Percentiles rank a stretch among this genome's conserved stretches.
Evolutionary conservation across 2,329 filamentous ascomycete genomes (phyloP).

Genomic region (Coniella lustricola): DNA sequence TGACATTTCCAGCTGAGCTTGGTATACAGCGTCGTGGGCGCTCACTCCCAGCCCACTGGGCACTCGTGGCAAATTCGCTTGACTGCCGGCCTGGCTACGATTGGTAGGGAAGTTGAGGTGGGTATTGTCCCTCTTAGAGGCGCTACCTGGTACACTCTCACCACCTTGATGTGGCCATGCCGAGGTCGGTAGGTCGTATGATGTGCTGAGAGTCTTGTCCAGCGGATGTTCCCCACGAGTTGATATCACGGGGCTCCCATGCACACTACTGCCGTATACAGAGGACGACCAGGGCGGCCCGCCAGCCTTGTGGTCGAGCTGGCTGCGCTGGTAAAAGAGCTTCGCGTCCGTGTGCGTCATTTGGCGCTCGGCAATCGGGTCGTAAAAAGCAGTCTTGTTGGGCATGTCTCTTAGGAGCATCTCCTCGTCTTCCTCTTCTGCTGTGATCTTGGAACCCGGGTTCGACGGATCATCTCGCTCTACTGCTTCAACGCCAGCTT

Average conservation of each 20-base stretch:
- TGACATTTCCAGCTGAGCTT: slow-evolving; percentile 15
- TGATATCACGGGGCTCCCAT: slow-evolving; percentile 38
- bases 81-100: slow-evolving; percentile 14
- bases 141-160: slow-evolving; percentile 12
- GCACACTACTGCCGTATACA: slow-evolving; percentile 32
- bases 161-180: slow-evolving; percentile 13
- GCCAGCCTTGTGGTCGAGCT: slow-evolving; percentile 47
- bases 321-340: slow-evolving; percentile 88
- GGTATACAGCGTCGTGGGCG: slow-evolving; percentile 21
- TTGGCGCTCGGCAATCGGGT: slow-evolving; percentile 87
- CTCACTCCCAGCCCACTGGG: slow-evolving; percentile 10
- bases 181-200: slow-evolving; percentile 7
- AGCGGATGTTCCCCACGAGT: slow-evolving; percentile 7
- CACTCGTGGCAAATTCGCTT: slow-evolving; percentile 6
- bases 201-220: slow-evolving; percentile 10
- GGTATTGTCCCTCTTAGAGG: slow-evolving; percentile 15
- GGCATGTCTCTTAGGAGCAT: slow-evolving; percentile 56
- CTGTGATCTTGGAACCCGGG: slow-evolving; percentile 11
- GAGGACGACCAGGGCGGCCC: slow-evolving; percentile 30
- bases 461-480: slow-evolving; percentile 18
- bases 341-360: slow-evolving; percentile 93
- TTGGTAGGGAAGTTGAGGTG: slow-evolving; percentile 12
- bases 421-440: slow-evolving; percentile 33
- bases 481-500: slow-evolving; percentile 27
- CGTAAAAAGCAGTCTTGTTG: slow-evolving; percentile 79